Base-by-base conservation (phyloP, 345 rosid genomes). In the Rhodamnia rubescens region DNA sequence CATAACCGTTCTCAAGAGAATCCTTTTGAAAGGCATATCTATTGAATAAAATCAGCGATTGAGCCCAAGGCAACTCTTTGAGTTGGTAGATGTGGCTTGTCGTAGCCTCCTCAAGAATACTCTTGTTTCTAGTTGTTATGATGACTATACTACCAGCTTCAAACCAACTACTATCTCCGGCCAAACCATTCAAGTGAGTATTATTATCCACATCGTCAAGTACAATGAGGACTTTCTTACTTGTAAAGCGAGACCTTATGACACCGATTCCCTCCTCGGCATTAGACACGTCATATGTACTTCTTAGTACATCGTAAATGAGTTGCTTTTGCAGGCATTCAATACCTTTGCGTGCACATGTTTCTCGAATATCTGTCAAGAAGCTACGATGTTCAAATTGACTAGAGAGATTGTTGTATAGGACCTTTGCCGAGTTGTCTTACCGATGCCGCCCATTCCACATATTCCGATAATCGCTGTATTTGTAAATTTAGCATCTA, bases 271-370 rank as follows among this genome's bases (percentile, higher is more conserved):
- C 74, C 40, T 59, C 40, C 13, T 1, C 74, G 1, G 27, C 36
- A 27, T 27, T 59, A 13, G 74, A 59, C 74, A 27, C 11, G 29
- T 13, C 40, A 59, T 18, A 0, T 13, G 40, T 12, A 59, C 8
- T 16, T 59, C 20, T 27, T 27, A 29, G 27, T 59, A 59, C 14
- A 27, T 59, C 4, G 0, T 0, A 6, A 59, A 59, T 59, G 40
- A 59, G 40, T 27, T 59, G 74, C 9, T 59, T 59, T 59, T 59
- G 74, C 6, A 59, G 20, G n/a, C 74, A 27, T 59, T 59, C 2
- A 32, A 59, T 59, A 27, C 40, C 74, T 20, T 59, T 3, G 0
- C 21, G 5, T 27, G 5, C 0, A 27, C 10, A 81, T 0, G 56
- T 81, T 50, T n/a, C 29, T 29, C 83, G 56, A 50, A 81, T 29